Percentiles rank a stretch among this genome's conserved stretches.
Evolutionary conservation across 768 basidiomycete species (phyloP).

Genomic region (Gloeostereum incarnatum): DNA sequence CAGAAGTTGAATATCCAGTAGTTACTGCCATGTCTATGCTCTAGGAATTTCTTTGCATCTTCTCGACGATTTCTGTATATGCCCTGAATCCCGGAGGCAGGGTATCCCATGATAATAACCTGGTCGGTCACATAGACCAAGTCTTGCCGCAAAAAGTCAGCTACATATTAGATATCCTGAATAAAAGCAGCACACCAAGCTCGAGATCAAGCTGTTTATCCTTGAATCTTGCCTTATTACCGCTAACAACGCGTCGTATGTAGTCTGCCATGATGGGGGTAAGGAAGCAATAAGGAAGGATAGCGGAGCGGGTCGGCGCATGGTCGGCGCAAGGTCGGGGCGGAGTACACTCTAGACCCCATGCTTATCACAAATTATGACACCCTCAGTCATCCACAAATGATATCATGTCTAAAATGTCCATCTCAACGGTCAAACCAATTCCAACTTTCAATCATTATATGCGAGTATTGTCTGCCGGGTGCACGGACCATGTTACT

Average conservation of each 20-base stretch:
- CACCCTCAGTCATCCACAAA: no score
- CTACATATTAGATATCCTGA: neutral
- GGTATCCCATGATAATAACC: slow-evolving; percentile 79
- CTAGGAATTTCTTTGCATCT: slow-evolving; percentile 69
- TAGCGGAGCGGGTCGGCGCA: no score
- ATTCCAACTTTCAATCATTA: no score
- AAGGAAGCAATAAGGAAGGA: no score
- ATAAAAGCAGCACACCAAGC: slow-evolving; percentile 35
- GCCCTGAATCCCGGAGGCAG: slow-evolving; percentile 69
- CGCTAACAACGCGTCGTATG: slow-evolving; percentile 71
- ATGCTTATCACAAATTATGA: no score
- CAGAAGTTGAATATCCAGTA: slow-evolving; percentile 91
- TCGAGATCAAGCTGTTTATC: slow-evolving; percentile 62
- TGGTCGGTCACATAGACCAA: slow-evolving; percentile 66
- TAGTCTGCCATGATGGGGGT: slow-evolving; percentile 44
- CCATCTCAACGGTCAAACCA: no score
- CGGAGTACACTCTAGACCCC: no score
- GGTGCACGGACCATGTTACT: no score
- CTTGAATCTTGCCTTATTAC: slow-evolving; percentile 68
- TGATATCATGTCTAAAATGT: no score
- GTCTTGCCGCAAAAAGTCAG: slow-evolving; percentile 30
- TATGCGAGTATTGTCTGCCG: no score
- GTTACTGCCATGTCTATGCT: slow-evolving; percentile 62
- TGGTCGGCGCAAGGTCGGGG: no score
- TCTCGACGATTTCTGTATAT: slow-evolving; percentile 73